Conservation (phyloP, 2,329 filamentous ascomycete genomes). For the Leptographium galeiforme region DNA sequence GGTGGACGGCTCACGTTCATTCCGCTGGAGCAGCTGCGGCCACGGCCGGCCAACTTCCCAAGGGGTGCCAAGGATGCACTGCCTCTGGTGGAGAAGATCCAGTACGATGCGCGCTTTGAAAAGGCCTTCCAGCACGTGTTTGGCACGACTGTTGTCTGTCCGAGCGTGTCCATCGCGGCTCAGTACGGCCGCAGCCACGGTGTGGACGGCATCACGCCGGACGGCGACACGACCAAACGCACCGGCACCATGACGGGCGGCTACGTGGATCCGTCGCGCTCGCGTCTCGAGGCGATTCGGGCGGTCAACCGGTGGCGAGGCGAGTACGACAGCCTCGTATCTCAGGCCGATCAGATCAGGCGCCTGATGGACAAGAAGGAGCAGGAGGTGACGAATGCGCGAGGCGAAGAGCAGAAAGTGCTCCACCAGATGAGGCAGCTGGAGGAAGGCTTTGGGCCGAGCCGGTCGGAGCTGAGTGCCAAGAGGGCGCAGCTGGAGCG, state of each 20-base stretch:
- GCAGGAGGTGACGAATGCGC: slow-evolving; percentile 78
- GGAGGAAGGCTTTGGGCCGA: slow-evolving; percentile 68
- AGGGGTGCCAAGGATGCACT: slow-evolving; percentile 69
- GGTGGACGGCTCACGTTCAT: slow-evolving; percentile 89
- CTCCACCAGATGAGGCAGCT: slow-evolving; percentile 66
- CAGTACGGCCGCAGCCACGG: slow-evolving; percentile 89
- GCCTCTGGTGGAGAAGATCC: slow-evolving; percentile 72
- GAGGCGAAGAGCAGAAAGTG: slow-evolving; percentile 69
- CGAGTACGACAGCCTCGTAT: slow-evolving; percentile 55
- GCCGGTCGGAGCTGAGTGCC: slow-evolving; percentile 61
- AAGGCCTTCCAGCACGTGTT: slow-evolving; percentile 90
- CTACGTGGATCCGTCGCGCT: slow-evolving; percentile 76
- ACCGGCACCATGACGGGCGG: slow-evolving; percentile 91
- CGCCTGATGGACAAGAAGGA: slow-evolving; percentile 64
- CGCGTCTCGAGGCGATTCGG: slow-evolving; percentile 73
- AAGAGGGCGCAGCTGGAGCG: slow-evolving; percentile 65
- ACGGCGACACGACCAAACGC: slow-evolving; percentile 90
- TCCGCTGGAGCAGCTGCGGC: slow-evolving; percentile 70
- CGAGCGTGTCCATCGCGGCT: slow-evolving; percentile 71
- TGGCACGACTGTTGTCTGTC: slow-evolving; percentile 87
- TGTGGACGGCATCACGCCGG: slow-evolving; percentile 83
- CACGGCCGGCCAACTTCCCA: slow-evolving; percentile 61
- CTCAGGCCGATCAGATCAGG: slow-evolving; percentile 51
- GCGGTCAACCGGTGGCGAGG: slow-evolving; percentile 61
- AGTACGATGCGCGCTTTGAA: slow-evolving; percentile 64